A percentile compares a stretch with the other conserved stretches of the same genome.
Evolutionary conservation across 169 alveolate species (phyloP).

Genomic region (Theileria luwenshuni): DNA sequence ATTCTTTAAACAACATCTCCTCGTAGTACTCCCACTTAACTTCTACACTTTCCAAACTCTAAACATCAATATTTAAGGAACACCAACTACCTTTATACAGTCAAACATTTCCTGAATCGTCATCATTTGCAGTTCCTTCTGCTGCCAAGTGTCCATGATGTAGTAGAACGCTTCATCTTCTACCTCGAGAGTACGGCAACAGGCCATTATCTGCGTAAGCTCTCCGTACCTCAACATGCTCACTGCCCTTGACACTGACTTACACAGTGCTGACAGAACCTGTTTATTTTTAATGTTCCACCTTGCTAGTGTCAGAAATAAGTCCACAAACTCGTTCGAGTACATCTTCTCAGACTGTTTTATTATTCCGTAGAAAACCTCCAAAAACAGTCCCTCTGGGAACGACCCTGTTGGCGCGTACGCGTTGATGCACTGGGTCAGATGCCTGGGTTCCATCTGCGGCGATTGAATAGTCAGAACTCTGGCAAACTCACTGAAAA

Average conservation of each 20-base stretch:
- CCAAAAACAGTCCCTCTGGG: slow-evolving; percentile 72
- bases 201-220: slow-evolving; percentile 67
- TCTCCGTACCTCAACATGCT: slow-evolving; percentile 67
- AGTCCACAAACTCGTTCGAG: slow-evolving; percentile 70
- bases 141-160: slow-evolving; percentile 75
- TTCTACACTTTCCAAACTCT: slow-evolving; percentile 29
- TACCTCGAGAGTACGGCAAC: slow-evolving; percentile 64
- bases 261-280: slow-evolving; percentile 65
- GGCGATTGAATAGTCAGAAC: slow-evolving; percentile 65
- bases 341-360: slow-evolving; percentile 63
- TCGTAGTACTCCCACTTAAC: slow-evolving; percentile 56
- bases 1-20: slow-evolving; percentile 37
- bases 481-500: slow-evolving; percentile 67
- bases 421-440: slow-evolving; percentile 62
- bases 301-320: slow-evolving; percentile 60
- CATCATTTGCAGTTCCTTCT: slow-evolving; percentile 69
- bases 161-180: slow-evolving; percentile 70
- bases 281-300: slow-evolving; percentile 71
- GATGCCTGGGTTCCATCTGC: slow-evolving; percentile 73
- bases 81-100: slow-evolving; percentile 19
- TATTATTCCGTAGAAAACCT: slow-evolving; percentile 71
- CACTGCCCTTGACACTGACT: slow-evolving; percentile 66
- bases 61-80: background rate
- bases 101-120: slow-evolving; percentile 78
- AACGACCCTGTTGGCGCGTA: slow-evolving; percentile 64